Percentiles rank a stretch among this genome's conserved stretches.
Conservation (phyloP, 495 filamentous ascomycete species). For the Hyaloscypha finlandica region DNA sequence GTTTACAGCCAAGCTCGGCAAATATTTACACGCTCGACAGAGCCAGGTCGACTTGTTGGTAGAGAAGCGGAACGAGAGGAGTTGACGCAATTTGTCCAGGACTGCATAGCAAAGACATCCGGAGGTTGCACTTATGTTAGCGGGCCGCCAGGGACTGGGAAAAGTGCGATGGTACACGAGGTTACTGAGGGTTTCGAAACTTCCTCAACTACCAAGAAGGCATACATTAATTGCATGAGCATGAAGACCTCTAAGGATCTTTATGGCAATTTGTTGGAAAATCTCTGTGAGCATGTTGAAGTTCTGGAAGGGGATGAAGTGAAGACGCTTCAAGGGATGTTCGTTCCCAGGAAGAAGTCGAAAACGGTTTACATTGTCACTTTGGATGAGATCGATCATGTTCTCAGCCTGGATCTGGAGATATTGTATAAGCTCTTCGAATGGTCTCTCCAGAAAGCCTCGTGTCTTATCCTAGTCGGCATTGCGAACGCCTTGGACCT, state of each 20-base stretch:
- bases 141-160: conserved; percentile 93
- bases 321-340: conserved; percentile 60
- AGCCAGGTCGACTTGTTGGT: conserved; percentile 76
- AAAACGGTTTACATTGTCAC: conserved; percentile 71
- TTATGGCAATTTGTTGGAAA: conserved; percentile 66
- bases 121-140: conserved; percentile 95
- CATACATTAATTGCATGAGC: conserved; percentile 95
- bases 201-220: conserved; percentile 55
- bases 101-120: conserved; percentile 56
- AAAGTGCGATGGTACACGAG: conserved; percentile 88
- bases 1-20: conserved; percentile 88
- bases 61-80: conserved; percentile 78
- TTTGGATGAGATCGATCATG: conserved; percentile 93
- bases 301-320: conserved; percentile 55
- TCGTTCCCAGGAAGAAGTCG: conserved; percentile 58
- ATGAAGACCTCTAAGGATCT: conserved; percentile 83
- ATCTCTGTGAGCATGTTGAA: conserved; percentile 47
- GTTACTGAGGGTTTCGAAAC: conserved; percentile 58
- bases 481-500: conserved; percentile 97
- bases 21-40: conserved; percentile 77
- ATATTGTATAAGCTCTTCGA: conserved; percentile 90
- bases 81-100: conserved; percentile 67
- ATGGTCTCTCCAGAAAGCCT: conserved; percentile 80
- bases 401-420: conserved; percentile 82
- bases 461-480: conserved; percentile 79